Percentiles rank a stretch among this genome's conserved stretches.
phyloP scores from a whole-genome alignment of 2,329 filamentous ascomycete species.

The Ascochyta rabiei region DNA sequence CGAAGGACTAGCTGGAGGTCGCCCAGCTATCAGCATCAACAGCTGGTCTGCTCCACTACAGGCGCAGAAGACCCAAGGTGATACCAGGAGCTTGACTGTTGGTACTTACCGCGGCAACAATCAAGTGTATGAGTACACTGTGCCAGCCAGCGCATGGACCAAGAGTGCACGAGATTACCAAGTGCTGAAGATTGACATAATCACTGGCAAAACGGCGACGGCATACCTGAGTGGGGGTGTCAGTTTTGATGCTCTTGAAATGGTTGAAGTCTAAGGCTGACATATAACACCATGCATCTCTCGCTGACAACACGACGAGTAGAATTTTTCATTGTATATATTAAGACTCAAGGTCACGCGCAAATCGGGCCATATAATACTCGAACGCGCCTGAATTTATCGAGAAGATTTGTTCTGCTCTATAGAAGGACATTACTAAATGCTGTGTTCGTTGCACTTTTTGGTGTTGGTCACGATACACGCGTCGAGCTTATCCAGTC shows the following conservation, averaged over 20 bases:
- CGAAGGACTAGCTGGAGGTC: constrained; percentile 25
- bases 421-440: too few relatives aligned
- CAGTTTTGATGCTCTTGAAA: constrained; percentile 29
- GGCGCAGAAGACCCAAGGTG: constrained; percentile 25
- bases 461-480: not conserved
- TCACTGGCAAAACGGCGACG: constrained; percentile 28
- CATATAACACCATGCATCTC: too few relatives aligned
- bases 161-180: constrained; percentile 27
- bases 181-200: constrained; percentile 25
- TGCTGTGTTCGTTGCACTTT: not conserved
- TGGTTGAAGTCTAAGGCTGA: constrained; percentile 11
- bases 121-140: constrained; percentile 29
- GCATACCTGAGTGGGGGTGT: constrained; percentile 30
- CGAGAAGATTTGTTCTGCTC: too few relatives aligned
- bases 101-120: constrained; percentile 35
- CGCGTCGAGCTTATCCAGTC: not conserved
- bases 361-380: not conserved
- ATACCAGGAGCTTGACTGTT: constrained; percentile 29
- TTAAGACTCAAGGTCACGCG: not conserved
- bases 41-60: constrained; percentile 23
- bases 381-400: not conserved
- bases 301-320: too few relatives aligned
- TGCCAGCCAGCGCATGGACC: constrained; percentile 30
- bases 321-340: too few relatives aligned
- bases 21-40: constrained; percentile 25